Percentiles rank a stretch among this genome's conserved stretches.
Evolutionary conservation across 345 rosid species (phyloP).

Genomic region (Capsella bursapastoris): DNA sequence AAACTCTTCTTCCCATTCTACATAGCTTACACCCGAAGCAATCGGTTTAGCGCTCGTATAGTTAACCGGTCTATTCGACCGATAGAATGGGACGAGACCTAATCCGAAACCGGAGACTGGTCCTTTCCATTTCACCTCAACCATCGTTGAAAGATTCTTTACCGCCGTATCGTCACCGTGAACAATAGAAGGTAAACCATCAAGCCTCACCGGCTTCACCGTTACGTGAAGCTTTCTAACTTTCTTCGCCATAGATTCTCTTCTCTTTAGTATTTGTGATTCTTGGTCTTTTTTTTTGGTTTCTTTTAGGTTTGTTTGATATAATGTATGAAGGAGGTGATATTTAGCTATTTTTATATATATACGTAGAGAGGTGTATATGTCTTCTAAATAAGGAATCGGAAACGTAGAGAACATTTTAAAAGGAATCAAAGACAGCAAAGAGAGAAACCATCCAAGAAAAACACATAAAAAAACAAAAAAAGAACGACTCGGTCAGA

Average conservation of each 20-base stretch:
- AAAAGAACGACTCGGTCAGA: constrained; percentile 34
- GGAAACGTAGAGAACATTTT: constrained; percentile 41
- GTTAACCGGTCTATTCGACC: constrained; percentile 39
- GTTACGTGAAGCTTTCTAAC: constrained; percentile 45
- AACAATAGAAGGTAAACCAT: constrained; percentile 37
- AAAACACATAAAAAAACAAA: background rate
- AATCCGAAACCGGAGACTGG: constrained; percentile 46
- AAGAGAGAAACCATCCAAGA: constrained; percentile 20
- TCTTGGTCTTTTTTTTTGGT: background rate
- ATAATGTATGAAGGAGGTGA: background rate
- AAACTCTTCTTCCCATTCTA: constrained; percentile 43
- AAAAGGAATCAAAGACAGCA: constrained; percentile 37
- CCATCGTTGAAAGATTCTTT: constrained; percentile 27
- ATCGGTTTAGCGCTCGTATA: constrained; percentile 31
- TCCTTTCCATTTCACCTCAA: constrained; percentile 48
- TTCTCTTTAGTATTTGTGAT: background rate
- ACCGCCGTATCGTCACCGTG: constrained; percentile 12
- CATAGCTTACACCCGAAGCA: constrained; percentile 19
- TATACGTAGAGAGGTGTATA: constrained; percentile 33
- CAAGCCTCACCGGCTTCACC: constrained; percentile 44
- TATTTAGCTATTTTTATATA: background rate
- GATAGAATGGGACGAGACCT: constrained; percentile 40
- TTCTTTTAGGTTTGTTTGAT: constrained; percentile 4
- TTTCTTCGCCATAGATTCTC: constrained; percentile 41
- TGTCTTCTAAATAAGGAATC: constrained; percentile 35